These are phyloP conservation scores for Globisporangium alternatum DNA, from an alignment of 352 stramenopile genomes.

Conservation along the genomic window DNA sequence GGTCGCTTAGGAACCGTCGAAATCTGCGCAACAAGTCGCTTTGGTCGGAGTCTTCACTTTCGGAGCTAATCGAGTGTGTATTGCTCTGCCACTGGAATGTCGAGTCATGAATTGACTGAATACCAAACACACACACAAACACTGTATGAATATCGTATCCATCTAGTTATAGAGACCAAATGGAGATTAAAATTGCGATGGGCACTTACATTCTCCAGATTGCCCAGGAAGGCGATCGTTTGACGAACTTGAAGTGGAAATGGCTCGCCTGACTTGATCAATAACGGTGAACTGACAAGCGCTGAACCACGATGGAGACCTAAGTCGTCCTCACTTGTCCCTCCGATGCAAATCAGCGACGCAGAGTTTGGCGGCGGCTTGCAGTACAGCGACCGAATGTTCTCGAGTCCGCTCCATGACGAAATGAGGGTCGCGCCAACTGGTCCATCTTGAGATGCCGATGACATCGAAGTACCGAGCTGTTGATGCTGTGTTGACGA, in stretches of 20 bases:
- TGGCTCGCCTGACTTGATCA: neutral
- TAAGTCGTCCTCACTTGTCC: neutral
- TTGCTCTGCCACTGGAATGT: neutral
- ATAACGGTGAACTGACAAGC: neutral
- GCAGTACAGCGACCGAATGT: slow-evolving; percentile 11
- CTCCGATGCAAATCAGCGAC: slow-evolving; percentile 15
- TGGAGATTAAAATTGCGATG: too few relatives aligned
- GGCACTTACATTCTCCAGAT: slow-evolving; percentile 14
- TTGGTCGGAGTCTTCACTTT: neutral
- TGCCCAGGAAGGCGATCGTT: slow-evolving; percentile 9
- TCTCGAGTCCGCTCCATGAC: slow-evolving; percentile 20
- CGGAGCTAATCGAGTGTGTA: neutral
- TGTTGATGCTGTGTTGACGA: neutral
- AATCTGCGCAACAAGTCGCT: slow-evolving; percentile 7
- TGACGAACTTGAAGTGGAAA: slow-evolving; percentile 11
- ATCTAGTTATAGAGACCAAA: too few relatives aligned
- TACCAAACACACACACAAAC: neutral
- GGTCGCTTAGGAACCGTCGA: slow-evolving; percentile 7
- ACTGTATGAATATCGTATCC: neutral
- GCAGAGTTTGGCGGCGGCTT: slow-evolving; percentile 13
- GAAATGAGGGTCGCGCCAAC: slow-evolving; percentile 10
- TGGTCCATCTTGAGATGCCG: neutral
- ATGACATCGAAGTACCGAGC: neutral
- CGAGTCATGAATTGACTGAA: slow-evolving; percentile 3
- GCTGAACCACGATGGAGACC: neutral